Conservation (phyloP, 192 early-diverging fungal species). For the Podila horticola region DNA sequence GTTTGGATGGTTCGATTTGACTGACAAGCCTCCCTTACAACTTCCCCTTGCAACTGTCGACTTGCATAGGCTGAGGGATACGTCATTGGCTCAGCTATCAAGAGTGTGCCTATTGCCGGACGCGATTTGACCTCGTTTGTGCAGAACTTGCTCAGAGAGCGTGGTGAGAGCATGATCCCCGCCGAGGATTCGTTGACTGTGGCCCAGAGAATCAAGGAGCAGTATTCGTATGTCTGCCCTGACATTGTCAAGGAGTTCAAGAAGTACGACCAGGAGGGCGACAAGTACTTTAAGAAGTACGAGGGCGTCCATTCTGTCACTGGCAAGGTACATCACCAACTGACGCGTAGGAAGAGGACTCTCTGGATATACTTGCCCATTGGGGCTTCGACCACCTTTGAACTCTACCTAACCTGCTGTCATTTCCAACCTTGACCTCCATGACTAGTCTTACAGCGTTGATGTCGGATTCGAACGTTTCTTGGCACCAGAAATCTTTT, state of each 20-base stretch:
- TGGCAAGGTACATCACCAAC: slow-evolving; percentile 67
- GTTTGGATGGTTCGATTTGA: background rate
- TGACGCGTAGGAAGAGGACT: background rate
- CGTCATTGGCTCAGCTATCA: slow-evolving; percentile 97
- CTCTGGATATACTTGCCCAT: too few species aligned
- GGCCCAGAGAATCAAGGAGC: slow-evolving; percentile 96
- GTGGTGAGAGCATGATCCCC: slow-evolving; percentile 93
- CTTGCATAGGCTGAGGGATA: slow-evolving; percentile 90
- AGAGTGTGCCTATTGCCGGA: slow-evolving; percentile 99
- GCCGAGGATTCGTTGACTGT: slow-evolving; percentile 96
- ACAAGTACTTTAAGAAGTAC: slow-evolving; percentile 90
- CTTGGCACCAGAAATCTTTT: slow-evolving; percentile 99
- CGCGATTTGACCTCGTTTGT: slow-evolving; percentile 98
- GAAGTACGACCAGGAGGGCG: slow-evolving; percentile 89
- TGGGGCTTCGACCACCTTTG: background rate
- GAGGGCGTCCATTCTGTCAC: slow-evolving; percentile 90
- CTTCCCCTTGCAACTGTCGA: background rate
- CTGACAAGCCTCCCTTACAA: background rate
- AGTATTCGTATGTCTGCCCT: slow-evolving; percentile 95
- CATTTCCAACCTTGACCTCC: background rate
- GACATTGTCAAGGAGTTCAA: slow-evolving; percentile 98
- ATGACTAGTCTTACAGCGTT: slow-evolving; percentile 82
- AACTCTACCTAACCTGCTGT: background rate
- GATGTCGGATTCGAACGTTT: slow-evolving; percentile 99
- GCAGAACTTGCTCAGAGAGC: slow-evolving; percentile 96